Base-by-base conservation (phyloP, 116 monocot species). In the Papilionanthe hybrid region DNA sequence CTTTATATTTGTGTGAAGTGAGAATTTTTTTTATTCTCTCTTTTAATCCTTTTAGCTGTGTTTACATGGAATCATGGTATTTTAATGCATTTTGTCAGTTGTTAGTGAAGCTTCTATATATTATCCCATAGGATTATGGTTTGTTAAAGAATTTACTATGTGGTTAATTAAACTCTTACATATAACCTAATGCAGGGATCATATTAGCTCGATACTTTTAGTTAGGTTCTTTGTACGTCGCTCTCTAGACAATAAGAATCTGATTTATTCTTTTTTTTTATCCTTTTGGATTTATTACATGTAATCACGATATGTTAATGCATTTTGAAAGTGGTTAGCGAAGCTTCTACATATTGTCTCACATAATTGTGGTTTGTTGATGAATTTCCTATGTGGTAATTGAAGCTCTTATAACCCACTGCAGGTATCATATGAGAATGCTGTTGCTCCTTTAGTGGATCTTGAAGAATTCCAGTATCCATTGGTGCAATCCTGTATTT, bases 401-500 rank as follows among this genome's bases (percentile, higher is more conserved):
- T 47, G 55, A 72, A 72, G 68, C 43, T 58, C 76, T 67, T 30
- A 22, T 30, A 43, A 57, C 44, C 28, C 75, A 42, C 11, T 86
- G 80, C 82, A 99, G 99, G 95, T 89, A 65, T 86, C 90, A 53
- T 99, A 92, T 72, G 22, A 37, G 58, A 95, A 92, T 89, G 87
- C 86, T 8, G 87, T 99, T 37, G 69, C 78, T 57, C 93, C 93
- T 76, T 80, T 99, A 44, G 88, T 85, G 18, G 93, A 93, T 72
- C 81, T 99, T 28, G 99, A 99, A 60, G 93, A 93, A 74, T 79
- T 86, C 28, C 93, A 90, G 32, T 99, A 95, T 83, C 93, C 99
- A 65, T 83, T 93, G 74, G 81, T 93, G 29, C 99, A 99, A 77
- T 93, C 95, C 25, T 99, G 99, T 82, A 53, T 99, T 7, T 89